Evolutionary conservation across 495 filamentous ascomycete genomes (phyloP).

Genomic region (Hypoxylon lienhwacheense): DNA sequence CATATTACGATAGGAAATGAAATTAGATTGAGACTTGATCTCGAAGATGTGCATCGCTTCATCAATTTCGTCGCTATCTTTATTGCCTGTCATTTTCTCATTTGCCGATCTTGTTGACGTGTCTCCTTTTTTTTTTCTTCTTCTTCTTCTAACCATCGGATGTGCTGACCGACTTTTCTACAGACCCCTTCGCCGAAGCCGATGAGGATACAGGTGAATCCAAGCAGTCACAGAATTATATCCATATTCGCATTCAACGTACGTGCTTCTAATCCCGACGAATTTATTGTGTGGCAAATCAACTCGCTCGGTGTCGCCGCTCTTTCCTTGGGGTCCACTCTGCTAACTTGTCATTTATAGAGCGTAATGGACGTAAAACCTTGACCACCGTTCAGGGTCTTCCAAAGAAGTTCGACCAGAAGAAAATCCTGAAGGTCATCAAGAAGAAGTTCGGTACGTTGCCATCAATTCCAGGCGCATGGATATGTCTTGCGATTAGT

Average conservation of each 20-base stretch:
- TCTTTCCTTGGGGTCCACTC: neutral
- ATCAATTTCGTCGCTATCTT: neutral
- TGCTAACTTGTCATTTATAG: slow-evolving; percentile 49
- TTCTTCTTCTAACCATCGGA: neutral
- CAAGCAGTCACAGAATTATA: slow-evolving; percentile 91
- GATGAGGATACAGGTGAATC: slow-evolving; percentile 97
- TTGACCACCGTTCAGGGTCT: slow-evolving; percentile 99
- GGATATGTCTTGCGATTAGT: neutral
- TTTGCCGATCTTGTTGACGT: slow-evolving; percentile 8
- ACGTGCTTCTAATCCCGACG: slow-evolving; percentile 48
- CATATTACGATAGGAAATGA: neutral
- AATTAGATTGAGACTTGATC: neutral
- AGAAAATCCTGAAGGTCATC: slow-evolving; percentile 99
- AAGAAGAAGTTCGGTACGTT: slow-evolving; percentile 97
- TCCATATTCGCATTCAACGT: slow-evolving; percentile 99
- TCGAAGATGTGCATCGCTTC: no score
- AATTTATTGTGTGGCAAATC: slow-evolving; percentile 4
- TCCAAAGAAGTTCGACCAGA: slow-evolving; percentile 96
- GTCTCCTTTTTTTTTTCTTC: neutral
- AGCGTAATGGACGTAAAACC: slow-evolving; percentile 99
- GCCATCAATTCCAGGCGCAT: neutral
- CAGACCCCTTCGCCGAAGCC: slow-evolving; percentile 99
- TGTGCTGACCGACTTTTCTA: slow-evolving; percentile 19
- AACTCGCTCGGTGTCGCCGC: neutral
- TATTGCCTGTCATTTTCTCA: neutral